Evolutionary conservation across 1,139 yeast genomes (phyloP), one percentile per base, ranked within the genome.

Genomic region (Yamadazyma blattariae): DNA sequence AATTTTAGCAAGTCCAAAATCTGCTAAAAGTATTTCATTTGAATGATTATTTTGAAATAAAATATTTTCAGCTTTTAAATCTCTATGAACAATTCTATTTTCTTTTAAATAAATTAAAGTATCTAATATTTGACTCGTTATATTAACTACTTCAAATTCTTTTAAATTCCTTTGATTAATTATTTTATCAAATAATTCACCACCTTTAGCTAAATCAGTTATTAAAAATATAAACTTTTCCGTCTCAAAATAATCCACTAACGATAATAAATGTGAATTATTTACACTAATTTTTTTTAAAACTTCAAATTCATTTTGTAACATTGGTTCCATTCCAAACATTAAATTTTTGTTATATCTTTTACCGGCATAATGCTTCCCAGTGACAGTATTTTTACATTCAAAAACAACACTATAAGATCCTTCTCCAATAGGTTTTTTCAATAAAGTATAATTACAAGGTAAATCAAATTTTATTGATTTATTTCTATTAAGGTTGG

Each of bases 171-270:
- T 42, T 57, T 75, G 61, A 35, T 67, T 59, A 30, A 74, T 67
- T 32, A 85, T 77, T 29, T 79, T 58, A 44, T 77, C 78, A 52
- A 79, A 85, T 33, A 85, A 61, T 50, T 86, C 95, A 16, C 86
- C 85, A 13, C 87, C 87, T 27, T 61, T 59, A 22, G 88, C 86
- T 34, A 82, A 60, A 48, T 81, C 86, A 1, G 89, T 82, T 30
- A 83, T 76, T 35, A 83, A 58, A 38, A 77, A 82, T 25, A 82
- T 59, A 43, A 70, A 67, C 34, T 77, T 72, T 12, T 67, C 64
- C 1, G 90, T 82, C 51, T 83, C 89, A 52, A 83, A 83, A 53
- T 75, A 80, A 55, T 84, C 92, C 11, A 78, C 69, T 36, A 84
- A 59, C 24, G 82, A 80, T 37, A 84, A 60, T 17, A 83, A 71